Conservation (phyloP, 129 eudicot genomes). For the Cynara cardunculus region DNA sequence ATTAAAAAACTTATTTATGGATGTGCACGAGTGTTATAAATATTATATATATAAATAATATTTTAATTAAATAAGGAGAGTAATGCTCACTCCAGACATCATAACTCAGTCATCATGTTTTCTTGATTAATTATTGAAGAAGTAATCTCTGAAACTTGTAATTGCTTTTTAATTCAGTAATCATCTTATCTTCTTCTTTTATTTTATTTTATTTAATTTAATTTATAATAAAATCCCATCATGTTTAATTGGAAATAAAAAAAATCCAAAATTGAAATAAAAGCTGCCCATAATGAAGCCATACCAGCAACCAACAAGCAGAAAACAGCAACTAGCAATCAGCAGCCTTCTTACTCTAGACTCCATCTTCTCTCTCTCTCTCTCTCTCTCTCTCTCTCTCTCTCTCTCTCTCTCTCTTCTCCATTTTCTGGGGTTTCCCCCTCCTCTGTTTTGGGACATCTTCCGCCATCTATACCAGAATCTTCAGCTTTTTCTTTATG, state of each 20-base stretch:
- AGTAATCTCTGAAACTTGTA: constrained; percentile 15
- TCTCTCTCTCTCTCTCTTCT: not conserved
- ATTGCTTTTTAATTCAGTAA: constrained; percentile 32
- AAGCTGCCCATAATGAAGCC: constrained; percentile 3
- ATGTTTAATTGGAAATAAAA: not conserved
- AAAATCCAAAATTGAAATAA: not conserved
- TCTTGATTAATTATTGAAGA: constrained; percentile 17
- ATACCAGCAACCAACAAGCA: not conserved
- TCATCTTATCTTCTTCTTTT: constrained; percentile 8
- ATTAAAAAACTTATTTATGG: not conserved
- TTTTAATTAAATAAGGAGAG: not conserved
- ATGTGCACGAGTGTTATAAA: not conserved
- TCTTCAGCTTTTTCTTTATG: constrained; percentile 32
- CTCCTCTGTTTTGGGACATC: constrained; percentile 32
- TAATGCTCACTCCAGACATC: constrained; percentile 19
- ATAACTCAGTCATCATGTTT: constrained; percentile 18
- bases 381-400: constrained; percentile 3
- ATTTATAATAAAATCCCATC: not conserved
- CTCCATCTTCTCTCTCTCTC: not conserved
- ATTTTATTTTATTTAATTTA: not conserved
- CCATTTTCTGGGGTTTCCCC: constrained; percentile 18
- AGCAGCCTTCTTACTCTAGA: not conserved
- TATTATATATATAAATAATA: not conserved
- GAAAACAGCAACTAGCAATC: too few relatives aligned
- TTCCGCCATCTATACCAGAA: constrained; percentile 12